phyloP scores from a whole-genome alignment of 805 yeast genomes.

The Starmerella scarabaei region DNA sequence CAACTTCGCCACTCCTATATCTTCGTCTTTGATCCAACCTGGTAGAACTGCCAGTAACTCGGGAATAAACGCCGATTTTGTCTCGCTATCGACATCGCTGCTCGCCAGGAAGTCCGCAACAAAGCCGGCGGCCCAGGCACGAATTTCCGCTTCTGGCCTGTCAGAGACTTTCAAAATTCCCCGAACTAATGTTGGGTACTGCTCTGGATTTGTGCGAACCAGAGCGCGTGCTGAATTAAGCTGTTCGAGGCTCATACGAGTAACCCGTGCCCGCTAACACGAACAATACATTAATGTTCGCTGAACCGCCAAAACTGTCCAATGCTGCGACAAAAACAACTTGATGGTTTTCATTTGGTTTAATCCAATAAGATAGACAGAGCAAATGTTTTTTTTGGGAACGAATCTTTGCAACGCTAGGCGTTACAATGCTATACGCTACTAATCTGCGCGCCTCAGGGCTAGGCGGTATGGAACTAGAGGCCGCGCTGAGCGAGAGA shows the following conservation, averaged over 20 bases:
- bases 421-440: too few relatives aligned
- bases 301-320: too few relatives aligned
- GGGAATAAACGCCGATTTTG: slow-evolving; percentile 22
- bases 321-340: too few relatives aligned
- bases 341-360: too few relatives aligned
- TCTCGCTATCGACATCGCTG: slow-evolving; percentile 17
- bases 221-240: slow-evolving; percentile 29
- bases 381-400: too few relatives aligned
- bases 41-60: slow-evolving; percentile 24
- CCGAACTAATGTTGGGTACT: slow-evolving; percentile 28
- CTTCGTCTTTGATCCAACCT: slow-evolving; percentile 21
- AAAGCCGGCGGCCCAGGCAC: slow-evolving; percentile 30
- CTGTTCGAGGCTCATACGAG: slow-evolving; percentile 23
- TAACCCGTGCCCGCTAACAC: neutral
- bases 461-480: too few relatives aligned
- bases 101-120: slow-evolving; percentile 29
- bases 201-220: slow-evolving; percentile 27
- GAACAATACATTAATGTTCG: too few relatives aligned
- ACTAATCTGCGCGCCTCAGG: too few relatives aligned
- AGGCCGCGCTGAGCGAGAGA: too few relatives aligned
- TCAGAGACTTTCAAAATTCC: slow-evolving; percentile 30
- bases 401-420: too few relatives aligned
- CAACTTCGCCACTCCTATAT: slow-evolving; percentile 26
- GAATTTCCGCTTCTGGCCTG: slow-evolving; percentile 24
- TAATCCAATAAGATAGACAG: too few relatives aligned